Conservation (phyloP, 179 eudicot species). For the Beta macrorhiza region DNA sequence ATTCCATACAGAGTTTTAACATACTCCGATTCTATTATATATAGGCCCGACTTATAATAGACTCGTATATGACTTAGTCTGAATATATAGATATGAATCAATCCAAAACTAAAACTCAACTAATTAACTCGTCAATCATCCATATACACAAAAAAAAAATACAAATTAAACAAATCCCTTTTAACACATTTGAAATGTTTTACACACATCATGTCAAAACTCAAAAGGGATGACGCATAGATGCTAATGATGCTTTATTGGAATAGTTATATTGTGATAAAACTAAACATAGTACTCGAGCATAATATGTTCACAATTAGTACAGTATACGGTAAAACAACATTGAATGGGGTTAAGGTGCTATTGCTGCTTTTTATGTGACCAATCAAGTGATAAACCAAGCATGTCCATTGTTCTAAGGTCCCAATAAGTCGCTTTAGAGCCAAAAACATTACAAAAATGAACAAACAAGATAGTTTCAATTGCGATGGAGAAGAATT, state of each 20-base stretch:
- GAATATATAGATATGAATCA: no score
- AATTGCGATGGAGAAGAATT: not conserved
- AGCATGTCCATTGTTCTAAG: not conserved
- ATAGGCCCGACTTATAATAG: no score
- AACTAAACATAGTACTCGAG: not conserved
- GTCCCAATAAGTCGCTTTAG: not conserved
- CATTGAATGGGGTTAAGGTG: not conserved
- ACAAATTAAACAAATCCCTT: no score
- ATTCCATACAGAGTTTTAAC: no score
- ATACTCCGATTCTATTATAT: no score
- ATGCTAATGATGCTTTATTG: not conserved
- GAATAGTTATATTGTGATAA: not conserved
- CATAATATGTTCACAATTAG: not conserved
- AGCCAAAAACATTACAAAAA: slow-evolving; percentile 2
- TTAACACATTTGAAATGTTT: no score
- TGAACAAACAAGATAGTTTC: not conserved
- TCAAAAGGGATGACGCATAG: not conserved
- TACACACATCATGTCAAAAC: no score
- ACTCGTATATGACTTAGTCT: no score
- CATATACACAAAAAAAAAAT: no score
- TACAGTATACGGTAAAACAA: not conserved
- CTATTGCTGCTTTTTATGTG: not conserved
- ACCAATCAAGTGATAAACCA: slow-evolving; percentile 1
- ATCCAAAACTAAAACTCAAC: no score
- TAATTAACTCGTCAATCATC: no score